These are phyloP conservation scores for Mycena olivaceomarginata DNA, from an alignment of 768 basidiomycete genomes.

Conservation along the genomic window DNA sequence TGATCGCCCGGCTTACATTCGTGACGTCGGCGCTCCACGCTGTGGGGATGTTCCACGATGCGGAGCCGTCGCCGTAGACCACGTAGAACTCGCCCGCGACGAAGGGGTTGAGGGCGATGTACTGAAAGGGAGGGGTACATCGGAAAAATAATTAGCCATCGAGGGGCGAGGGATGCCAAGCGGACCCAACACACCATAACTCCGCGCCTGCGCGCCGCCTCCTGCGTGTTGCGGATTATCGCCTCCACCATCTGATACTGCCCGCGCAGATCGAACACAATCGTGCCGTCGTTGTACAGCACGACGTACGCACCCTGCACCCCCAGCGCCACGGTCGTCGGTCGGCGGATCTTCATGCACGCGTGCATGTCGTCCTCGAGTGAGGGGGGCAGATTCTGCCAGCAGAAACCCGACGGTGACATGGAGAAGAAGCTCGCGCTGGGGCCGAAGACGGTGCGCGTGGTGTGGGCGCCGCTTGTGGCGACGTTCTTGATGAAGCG, in stretches of 20 bases:
- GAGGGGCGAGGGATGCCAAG: background rate
- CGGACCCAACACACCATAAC: background rate
- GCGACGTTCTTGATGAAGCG: background rate
- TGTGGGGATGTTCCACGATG: slow-evolving; percentile 21
- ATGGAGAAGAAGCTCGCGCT: background rate
- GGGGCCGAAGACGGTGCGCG: background rate
- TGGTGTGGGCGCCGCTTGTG: background rate
- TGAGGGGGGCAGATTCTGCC: background rate
- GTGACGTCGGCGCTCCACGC: slow-evolving; percentile 7
- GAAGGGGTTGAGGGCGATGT: slow-evolving; percentile 23
- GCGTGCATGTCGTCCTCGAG: background rate
- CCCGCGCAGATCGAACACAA: background rate
- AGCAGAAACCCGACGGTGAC: background rate
- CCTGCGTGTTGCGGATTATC: background rate
- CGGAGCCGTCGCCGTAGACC: slow-evolving; percentile 28
- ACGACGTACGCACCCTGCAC: background rate
- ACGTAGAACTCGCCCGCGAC: slow-evolving; percentile 26
- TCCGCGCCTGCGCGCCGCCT: background rate
- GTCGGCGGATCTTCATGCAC: background rate
- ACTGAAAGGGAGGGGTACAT: background rate
- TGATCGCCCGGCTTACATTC: background rate
- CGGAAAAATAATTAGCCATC: background rate
- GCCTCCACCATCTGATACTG: background rate
- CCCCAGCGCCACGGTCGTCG: background rate
- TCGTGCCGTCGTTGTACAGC: background rate